Evolutionary conservation across 139 green algal genomes (phyloP), one percentile per base, ranked within the genome.

Genomic region (Coelastrella sp.): DNA sequence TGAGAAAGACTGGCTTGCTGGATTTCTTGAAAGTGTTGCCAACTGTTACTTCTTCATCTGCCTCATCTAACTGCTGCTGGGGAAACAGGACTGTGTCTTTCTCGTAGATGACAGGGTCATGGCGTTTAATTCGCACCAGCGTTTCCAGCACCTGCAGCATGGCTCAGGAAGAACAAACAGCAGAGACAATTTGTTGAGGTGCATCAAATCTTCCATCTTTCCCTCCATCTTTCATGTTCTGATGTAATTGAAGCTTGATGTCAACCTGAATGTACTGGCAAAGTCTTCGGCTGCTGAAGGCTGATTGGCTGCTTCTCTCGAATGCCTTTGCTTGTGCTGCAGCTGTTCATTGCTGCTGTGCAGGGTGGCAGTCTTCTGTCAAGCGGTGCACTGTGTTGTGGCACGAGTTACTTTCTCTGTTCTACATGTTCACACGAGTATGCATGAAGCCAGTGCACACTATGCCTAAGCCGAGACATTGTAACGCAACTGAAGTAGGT

Each of bases 71-170:
- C n/a, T 83, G 87, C 59, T 82, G 60, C 15, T 91, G 87, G 0
- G 92, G 59, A 81, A 97, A 99, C 56, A 99, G 95, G 19, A 92
- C 91, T 20, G 94, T 89, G 19, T 95, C 87, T 0, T 89, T 68
- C 82, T 97, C 65, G 85, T 98, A 98, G 24, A 99, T 96, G 24
- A 88, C 90, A 0, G 93, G 93, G 85, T 98, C 97, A 27, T 96
- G 93, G 0, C 59, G 74, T 10, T 92, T 92, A 78, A 99, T 97
- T 27, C 95, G 95, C 4, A 95, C 58, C 56, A 99, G 91, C 20
- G 93, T 96, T 7, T 97, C 93, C 9, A 97, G 92, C 49, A 98
- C 96, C 35, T 95, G 92, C 93, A n/a, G 14, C 24, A 19, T 70
- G 12, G 9, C 63, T 14, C 4, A 49, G 35, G 35, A 49, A 49